Evolutionary conservation across 768 basidiomycete genomes (phyloP), one percentile per base, ranked within the genome.

Genomic region (Collybia sp.): DNA sequence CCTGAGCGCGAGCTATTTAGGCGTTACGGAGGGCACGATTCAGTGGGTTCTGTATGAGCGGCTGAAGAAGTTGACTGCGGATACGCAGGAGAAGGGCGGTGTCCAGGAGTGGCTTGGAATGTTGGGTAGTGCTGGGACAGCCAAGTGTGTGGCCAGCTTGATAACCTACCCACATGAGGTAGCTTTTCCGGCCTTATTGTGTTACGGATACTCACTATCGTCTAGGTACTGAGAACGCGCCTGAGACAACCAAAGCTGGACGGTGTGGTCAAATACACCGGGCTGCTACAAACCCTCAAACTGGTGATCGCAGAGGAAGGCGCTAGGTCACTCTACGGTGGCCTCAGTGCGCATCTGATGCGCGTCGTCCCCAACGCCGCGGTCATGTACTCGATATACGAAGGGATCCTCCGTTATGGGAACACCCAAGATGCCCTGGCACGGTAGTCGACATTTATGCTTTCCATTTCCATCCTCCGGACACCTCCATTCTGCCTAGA

Each of bases 131-230:
- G 92, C 93, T 0, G 96, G 94, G 5, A 81, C 85, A 12, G 93
- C 96, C 5, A 99, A 99, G 66, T 85, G 87, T 55, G 82, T 97
- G 12, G 96, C 96, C 0, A 93, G 85, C 55, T 66, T 97, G 32
- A 90, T 98, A 56, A 98, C 96, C 1, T 99, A 99, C 70, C 96
- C 96, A 37, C 96, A 99, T 56, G 95, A 99, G 77, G 95, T 93
- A 46, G 80, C 67, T 5, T 43, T 16, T n/a, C 11, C 18, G 18
- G 45, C 33, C 43, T 40, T 11, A 38, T 16, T 45, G 1, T 37
- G 40, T 45, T 17, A 25, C 10, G 15, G 32, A 31, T 49, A 31
- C 43, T 57, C 33, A 43, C 42, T 25, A 40, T 30, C 17, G 32
- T 33, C 19, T 44, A 93, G 91, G 92, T 97, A 2, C 65, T 97